Percentiles rank a stretch among this genome's conserved stretches.
These are phyloP conservation scores for Xylogone sp. DNA, from an alignment of 2,329 filamentous ascomycete species.

Conservation along the genomic window DNA sequence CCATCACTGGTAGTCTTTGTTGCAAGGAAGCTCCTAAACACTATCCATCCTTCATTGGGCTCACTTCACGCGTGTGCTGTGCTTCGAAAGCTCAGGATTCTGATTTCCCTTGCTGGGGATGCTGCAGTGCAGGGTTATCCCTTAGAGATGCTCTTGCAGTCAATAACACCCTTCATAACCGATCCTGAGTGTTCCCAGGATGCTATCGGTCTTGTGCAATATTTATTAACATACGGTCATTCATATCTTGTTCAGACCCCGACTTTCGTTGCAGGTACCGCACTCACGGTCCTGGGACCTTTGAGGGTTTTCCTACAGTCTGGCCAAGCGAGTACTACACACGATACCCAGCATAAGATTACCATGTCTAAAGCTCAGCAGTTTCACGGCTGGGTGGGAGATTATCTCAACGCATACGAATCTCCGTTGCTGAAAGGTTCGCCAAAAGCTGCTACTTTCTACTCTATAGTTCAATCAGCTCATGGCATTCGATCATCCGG, in stretches of 20 bases:
- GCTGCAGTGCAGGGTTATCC: constrained; percentile 76
- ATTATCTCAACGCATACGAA: constrained; percentile 62
- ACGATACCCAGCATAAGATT: constrained; percentile 75
- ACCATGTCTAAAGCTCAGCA: constrained; percentile 71
- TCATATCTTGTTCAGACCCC: constrained; percentile 61
- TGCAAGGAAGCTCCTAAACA: constrained; percentile 73
- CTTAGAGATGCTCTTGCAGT: constrained; percentile 84
- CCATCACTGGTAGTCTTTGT: constrained; percentile 70
- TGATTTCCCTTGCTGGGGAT: constrained; percentile 73
- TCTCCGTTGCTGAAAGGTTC: constrained; percentile 34
- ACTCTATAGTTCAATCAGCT: constrained; percentile 64
- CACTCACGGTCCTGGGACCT: constrained; percentile 74
- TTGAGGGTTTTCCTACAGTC: constrained; percentile 72
- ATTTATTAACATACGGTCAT: constrained; percentile 68
- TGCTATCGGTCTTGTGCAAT: constrained; percentile 80
- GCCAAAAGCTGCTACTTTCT: constrained; percentile 56
- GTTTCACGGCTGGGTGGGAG: constrained; percentile 77
- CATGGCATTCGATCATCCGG: constrained; percentile 63
- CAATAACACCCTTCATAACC: constrained; percentile 72
- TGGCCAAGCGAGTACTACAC: constrained; percentile 73
- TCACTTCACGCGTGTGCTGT: constrained; percentile 84
- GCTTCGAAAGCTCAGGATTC: constrained; percentile 77
- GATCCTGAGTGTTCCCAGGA: constrained; percentile 89
- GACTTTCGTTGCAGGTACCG: constrained; percentile 77
- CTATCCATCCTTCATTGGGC: constrained; percentile 77